Conservation (phyloP, 2,329 filamentous ascomycete genomes). For the Penicillium sp. region DNA sequence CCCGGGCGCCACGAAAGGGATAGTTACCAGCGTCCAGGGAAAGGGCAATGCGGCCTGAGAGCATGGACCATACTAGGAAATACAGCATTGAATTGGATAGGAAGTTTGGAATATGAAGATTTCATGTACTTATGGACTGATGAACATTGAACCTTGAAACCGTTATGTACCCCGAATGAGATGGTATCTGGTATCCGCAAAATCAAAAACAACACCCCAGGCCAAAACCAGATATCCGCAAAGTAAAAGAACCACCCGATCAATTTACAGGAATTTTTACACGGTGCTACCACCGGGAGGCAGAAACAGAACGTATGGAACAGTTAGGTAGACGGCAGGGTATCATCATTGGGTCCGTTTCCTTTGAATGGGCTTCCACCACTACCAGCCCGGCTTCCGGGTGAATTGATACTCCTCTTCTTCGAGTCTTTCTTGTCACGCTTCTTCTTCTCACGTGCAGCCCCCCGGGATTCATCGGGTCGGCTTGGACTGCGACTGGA, state of each 20-base stretch:
- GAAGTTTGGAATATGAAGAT: neutral
- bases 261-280: slow-evolving; percentile 1
- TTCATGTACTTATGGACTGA: neutral
- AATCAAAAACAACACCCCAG: neutral
- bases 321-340: neutral
- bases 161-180: neutral
- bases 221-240: neutral
- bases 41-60: neutral
- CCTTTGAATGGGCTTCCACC: slow-evolving; percentile 9
- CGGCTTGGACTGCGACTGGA: slow-evolving; percentile 25
- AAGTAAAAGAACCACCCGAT: neutral
- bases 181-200: slow-evolving; percentile 3
- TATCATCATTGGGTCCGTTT: neutral
- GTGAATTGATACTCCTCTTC: slow-evolving; percentile 9
- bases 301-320: neutral
- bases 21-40: neutral
- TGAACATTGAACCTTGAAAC: neutral
- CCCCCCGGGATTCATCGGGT: slow-evolving; percentile 20
- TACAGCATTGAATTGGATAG: neutral
- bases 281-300: neutral
- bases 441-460: slow-evolving; percentile 23
- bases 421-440: slow-evolving; percentile 23
- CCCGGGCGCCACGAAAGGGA: slow-evolving; percentile 5
- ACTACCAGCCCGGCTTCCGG: slow-evolving; percentile 18
- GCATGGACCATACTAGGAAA: neutral